These are phyloP conservation scores for Fraxinus latifolia DNA, from an alignment of 305 asterid species.

Conservation along the genomic window DNA sequence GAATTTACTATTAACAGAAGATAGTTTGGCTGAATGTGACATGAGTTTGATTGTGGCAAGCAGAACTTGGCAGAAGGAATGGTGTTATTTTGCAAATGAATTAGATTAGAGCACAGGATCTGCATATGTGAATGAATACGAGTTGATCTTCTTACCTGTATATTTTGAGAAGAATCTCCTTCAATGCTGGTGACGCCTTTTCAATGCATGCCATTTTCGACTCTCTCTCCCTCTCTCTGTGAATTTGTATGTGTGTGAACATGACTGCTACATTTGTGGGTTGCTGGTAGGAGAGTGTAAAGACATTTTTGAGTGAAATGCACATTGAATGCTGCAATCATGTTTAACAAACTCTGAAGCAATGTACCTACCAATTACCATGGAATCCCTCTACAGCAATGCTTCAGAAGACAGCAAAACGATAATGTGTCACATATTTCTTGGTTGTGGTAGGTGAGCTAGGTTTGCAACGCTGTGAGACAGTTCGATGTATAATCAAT, in stretches of 20 bases:
- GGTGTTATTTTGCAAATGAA: background rate
- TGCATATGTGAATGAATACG: background rate
- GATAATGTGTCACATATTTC: background rate
- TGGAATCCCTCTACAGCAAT: background rate
- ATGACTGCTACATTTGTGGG: background rate
- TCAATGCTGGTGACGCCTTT: conserved; percentile 83
- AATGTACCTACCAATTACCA: conserved; percentile 28
- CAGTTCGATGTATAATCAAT: background rate
- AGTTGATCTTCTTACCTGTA: conserved; percentile 48
- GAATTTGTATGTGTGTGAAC: background rate
- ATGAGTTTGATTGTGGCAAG: conserved; percentile 21
- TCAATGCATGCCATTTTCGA: conserved; percentile 62
- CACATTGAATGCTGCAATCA: conserved; percentile 49
- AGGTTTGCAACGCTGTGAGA: background rate
- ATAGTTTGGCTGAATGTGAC: background rate
- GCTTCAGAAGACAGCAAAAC: conserved; percentile 28
- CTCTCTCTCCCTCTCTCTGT: background rate
- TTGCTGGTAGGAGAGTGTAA: conserved; percentile 13
- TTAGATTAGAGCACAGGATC: background rate
- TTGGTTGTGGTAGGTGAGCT: background rate
- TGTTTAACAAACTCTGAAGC: conserved; percentile 55
- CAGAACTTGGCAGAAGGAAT: background rate
- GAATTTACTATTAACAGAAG: background rate
- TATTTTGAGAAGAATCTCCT: conserved; percentile 65
- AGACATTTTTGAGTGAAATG: conserved; percentile 47